Conservation (phyloP, 2,329 filamentous ascomycete species). For the Penicillium decumbens region DNA sequence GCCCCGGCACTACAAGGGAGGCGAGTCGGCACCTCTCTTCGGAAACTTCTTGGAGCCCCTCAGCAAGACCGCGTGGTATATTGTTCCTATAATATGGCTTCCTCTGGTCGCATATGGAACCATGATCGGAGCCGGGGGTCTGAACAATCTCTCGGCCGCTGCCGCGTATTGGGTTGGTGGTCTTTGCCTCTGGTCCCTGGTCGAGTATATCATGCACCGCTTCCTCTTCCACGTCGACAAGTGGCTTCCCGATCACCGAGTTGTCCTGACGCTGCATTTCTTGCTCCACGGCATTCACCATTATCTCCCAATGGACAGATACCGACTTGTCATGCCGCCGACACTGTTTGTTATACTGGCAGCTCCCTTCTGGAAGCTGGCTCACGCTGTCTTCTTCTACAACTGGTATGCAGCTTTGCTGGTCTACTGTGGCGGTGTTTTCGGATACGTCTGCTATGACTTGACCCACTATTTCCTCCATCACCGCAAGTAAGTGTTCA, state of each 20-base stretch:
- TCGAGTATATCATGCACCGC: conserved; percentile 84
- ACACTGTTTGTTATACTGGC: conserved; percentile 79
- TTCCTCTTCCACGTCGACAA: conserved; percentile 91
- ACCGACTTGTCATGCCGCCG: conserved; percentile 95
- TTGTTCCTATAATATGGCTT: conserved; percentile 78
- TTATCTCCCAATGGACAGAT: conserved; percentile 98
- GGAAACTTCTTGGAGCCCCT: conserved; percentile 99
- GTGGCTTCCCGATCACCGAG: conserved; percentile 86
- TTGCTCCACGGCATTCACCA: conserved; percentile 95
- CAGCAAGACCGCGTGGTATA: conserved; percentile 89
- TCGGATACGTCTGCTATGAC: conserved; percentile 95
- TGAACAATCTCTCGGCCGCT: conserved; percentile 48
- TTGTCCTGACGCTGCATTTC: conserved; percentile 83
- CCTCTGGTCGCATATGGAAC: conserved; percentile 73
- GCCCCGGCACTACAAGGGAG: conserved; percentile 91
- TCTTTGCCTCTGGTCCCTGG: conserved; percentile 75
- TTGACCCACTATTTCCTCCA: conserved; percentile 98
- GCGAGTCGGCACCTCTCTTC: conserved; percentile 86
- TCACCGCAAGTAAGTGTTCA: conserved; percentile 67
- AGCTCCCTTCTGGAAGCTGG: conserved; percentile 85
- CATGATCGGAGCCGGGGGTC: conserved; percentile 58
- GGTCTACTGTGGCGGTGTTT: conserved; percentile 84
- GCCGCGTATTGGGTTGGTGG: conserved; percentile 65
- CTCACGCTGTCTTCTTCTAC: conserved; percentile 74
- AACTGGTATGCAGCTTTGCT: conserved; percentile 77